Percentiles rank a stretch among this genome's conserved stretches.
Conservation (phyloP, 768 basidiomycete genomes). For the Mrakia blollopis region DNA sequence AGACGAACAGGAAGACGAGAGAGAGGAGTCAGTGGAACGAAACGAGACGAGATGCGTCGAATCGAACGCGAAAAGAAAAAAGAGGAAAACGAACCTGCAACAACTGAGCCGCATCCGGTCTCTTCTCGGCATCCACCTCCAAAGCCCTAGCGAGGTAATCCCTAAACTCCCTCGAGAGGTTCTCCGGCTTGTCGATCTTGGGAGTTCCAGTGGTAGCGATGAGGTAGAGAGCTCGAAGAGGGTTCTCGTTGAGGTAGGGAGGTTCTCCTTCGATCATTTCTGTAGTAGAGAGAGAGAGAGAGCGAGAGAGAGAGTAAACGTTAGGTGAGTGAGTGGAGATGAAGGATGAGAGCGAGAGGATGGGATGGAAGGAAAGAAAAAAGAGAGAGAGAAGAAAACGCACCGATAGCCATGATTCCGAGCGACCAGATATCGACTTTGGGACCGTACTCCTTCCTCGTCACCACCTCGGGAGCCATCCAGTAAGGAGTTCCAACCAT, state of each 20-base stretch:
- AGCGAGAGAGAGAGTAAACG: not conserved
- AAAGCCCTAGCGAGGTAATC: slow-evolving; percentile 83
- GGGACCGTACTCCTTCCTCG: slow-evolving; percentile 93
- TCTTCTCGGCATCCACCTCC: slow-evolving; percentile 91
- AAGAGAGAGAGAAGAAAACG: not conserved
- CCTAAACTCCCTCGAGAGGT: slow-evolving; percentile 68
- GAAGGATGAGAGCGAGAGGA: not conserved
- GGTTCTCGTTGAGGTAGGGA: slow-evolving; percentile 93
- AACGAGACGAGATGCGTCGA: not conserved
- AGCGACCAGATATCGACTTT: slow-evolving; percentile 98
- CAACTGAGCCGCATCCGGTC: slow-evolving; percentile 77
- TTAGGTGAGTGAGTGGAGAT: no score
- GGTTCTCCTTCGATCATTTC: slow-evolving; percentile 99
- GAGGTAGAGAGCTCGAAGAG: slow-evolving; percentile 80
- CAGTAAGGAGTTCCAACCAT: slow-evolving; percentile 99
- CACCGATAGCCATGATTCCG: slow-evolving; percentile 69
- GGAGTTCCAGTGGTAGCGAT: slow-evolving; percentile 99
- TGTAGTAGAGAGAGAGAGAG: slow-evolving; percentile 40
- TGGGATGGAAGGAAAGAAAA: not conserved
- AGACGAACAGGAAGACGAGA: not conserved
- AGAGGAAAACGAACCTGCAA: slow-evolving; percentile 56
- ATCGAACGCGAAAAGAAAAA: slow-evolving; percentile 6
- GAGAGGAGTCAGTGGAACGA: not conserved
- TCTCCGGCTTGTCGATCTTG: slow-evolving; percentile 84
- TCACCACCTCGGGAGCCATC: slow-evolving; percentile 99